Conservation (phyloP, 2,329 filamentous ascomycete genomes). For the Coniochaeta ligniaria region DNA sequence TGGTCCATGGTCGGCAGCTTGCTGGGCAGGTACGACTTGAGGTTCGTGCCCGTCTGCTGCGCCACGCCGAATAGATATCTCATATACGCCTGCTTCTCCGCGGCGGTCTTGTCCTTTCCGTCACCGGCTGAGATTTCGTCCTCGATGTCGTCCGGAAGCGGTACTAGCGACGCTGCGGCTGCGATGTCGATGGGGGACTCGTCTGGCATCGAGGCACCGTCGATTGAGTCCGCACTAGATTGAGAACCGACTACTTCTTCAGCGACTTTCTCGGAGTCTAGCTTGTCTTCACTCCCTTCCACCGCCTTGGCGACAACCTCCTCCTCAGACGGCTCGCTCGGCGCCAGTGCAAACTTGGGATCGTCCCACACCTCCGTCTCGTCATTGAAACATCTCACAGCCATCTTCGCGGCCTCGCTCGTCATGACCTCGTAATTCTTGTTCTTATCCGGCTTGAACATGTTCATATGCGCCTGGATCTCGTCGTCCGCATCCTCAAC, state of each 20-base stretch:
- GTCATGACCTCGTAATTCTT: constrained; percentile 58
- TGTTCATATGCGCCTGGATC: constrained; percentile 61
- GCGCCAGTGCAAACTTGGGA: constrained; percentile 16
- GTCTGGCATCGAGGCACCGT: constrained; percentile 23
- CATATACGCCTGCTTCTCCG: constrained; percentile 35
- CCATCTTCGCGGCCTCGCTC: constrained; percentile 47
- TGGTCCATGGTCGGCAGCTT: constrained; percentile 26
- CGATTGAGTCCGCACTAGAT: constrained; percentile 3
- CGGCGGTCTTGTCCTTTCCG: constrained; percentile 19
- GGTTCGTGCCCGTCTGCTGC: constrained; percentile 37
- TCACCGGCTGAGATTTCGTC: constrained; percentile 19
- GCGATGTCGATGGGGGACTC: constrained; percentile 47
- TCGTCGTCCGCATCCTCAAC: constrained; percentile 64
- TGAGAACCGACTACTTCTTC: neutral
- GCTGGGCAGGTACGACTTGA: constrained; percentile 37
- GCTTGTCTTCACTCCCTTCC: constrained; percentile 6
- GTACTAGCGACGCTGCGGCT: constrained; percentile 41
- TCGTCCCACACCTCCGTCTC: constrained; percentile 38
- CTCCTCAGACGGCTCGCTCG: constrained; percentile 14
- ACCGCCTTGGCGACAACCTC: constrained; percentile 16
- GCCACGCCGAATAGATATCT: constrained; percentile 42
- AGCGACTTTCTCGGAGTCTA: constrained; percentile 1
- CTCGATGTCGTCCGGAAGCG: constrained; percentile 33
- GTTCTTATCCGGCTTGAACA: constrained; percentile 58
- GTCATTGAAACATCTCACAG: constrained; percentile 49